Base-by-base conservation (phyloP, 208 protist genomes). In the Herpetomonas samuelpessoai region DNA sequence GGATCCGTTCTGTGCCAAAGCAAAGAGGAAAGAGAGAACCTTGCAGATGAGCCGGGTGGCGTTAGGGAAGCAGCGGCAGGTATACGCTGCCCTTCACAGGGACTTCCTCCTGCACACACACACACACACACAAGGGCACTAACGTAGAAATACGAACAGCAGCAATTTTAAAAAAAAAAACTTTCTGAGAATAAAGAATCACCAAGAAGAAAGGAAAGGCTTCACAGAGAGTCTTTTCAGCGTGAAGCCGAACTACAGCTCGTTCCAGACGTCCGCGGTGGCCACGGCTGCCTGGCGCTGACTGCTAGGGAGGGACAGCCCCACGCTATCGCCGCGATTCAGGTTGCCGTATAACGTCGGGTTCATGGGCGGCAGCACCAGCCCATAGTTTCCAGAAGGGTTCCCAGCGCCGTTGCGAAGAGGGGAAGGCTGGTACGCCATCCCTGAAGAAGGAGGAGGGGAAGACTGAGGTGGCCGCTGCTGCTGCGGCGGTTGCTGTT, bases 141-240 rank as follows among this genome's bases (percentile, higher is more conserved):
- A 31, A 16, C 24, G 35, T 9, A 56, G 10, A 35, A 45, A 64
- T 7, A 55, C 44, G 25, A 64, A 35, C 2, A 48, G 18, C 14
- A 54, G 22, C 10, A 26, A 27, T 62, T 51, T 48, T 38, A 16
- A 62, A 44, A 53, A 29, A 62, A 62, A 30, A 62, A 62, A 29
- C 26, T 16, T 21, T 29, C 19, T 52, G 39, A 62, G 38, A 24
- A 4, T 45, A 9, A 4, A 60, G 12, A 50, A 60, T 28, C 18
- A 60, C 14, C 14, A 52, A 19, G 21, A 18, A 57, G 10, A 9
- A 57, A n/a, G n/a, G n/a, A n/a, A n/a, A n/a, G n/a, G n/a, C n/a
- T n/a, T n/a, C n/a, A n/a, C n/a, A n/a, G n/a, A n/a, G n/a, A n/a
- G n/a, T n/a, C n/a, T n/a, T n/a, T n/a, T n/a, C n/a, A n/a, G n/a